phyloP scores from a whole-genome alignment of 768 basidiomycete genomes.

The Chalciporus sphaerocephalus region DNA sequence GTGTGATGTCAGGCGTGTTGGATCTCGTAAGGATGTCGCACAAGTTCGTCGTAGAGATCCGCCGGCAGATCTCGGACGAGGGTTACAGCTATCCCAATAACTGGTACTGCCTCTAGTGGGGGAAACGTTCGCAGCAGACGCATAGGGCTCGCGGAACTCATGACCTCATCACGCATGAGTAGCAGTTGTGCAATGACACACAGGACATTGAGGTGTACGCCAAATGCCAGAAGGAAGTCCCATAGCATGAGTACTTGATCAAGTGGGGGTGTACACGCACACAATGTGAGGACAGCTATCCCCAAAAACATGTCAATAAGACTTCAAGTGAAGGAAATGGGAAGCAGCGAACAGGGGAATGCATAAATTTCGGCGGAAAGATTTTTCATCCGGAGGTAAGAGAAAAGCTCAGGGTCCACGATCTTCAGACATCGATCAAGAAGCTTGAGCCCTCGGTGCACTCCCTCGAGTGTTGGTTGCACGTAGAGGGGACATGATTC shows the following conservation, averaged over 20 bases:
- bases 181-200: constrained; percentile 95
- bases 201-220: constrained; percentile 92
- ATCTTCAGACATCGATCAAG: constrained; percentile 89
- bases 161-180: constrained; percentile 85
- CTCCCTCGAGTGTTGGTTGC: constrained; percentile 92
- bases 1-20: constrained; percentile 15
- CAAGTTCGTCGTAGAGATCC: constrained; percentile 84
- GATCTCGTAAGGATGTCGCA: constrained; percentile 77
- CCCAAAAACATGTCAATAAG: neutral
- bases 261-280: constrained; percentile 94
- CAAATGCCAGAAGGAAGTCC: constrained; percentile 97
- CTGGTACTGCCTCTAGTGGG: constrained; percentile 78
- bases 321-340: neutral
- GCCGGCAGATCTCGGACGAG: constrained; percentile 87
- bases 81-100: constrained; percentile 91
- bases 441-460: constrained; percentile 92
- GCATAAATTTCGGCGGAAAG: constrained; percentile 95
- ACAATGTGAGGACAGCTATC: constrained; percentile 88
- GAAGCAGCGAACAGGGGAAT: constrained; percentile 74
- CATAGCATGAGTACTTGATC: constrained; percentile 92
- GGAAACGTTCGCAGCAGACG: constrained; percentile 91
- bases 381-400: constrained; percentile 81
- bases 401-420: constrained; percentile 83
- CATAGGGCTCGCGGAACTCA: constrained; percentile 90
- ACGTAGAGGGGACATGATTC: constrained; percentile 94